Evolutionary conservation across 495 filamentous ascomycete genomes (phyloP).

Genomic region (Podospora appendiculata): DNA sequence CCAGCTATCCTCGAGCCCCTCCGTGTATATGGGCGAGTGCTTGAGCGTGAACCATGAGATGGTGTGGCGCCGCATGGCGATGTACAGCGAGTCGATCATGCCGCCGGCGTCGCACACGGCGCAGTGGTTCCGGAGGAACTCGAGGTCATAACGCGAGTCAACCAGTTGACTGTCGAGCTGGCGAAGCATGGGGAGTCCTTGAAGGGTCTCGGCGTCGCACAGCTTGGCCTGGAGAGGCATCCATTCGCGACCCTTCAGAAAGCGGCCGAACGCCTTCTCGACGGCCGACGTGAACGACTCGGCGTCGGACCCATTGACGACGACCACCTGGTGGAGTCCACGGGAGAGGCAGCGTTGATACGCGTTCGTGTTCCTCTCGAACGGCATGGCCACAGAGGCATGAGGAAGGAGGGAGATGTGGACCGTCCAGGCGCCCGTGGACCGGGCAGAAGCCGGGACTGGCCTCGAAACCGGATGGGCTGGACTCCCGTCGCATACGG

Average conservation of each 20-base stretch:
- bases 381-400: slow-evolving; percentile 44
- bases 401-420: slow-evolving; percentile 48
- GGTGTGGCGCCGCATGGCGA: slow-evolving; percentile 42
- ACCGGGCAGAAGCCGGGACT: slow-evolving; percentile 8
- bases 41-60: slow-evolving; percentile 40
- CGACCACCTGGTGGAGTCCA: slow-evolving; percentile 46
- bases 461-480: slow-evolving; percentile 4
- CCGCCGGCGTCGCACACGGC: slow-evolving; percentile 42
- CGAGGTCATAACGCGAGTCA: slow-evolving; percentile 31
- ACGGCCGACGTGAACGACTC: slow-evolving; percentile 40
- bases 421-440: slow-evolving; percentile 42
- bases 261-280: slow-evolving; percentile 37
- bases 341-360: slow-evolving; percentile 51
- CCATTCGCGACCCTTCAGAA: slow-evolving; percentile 42
- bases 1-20: slow-evolving; percentile 45
- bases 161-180: slow-evolving; percentile 34
- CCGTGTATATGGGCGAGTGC: slow-evolving; percentile 35
- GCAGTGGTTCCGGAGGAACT: slow-evolving; percentile 41
- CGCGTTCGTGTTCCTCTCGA: slow-evolving; percentile 50
- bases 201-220: slow-evolving; percentile 45
- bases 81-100: slow-evolving; percentile 47
- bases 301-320: slow-evolving; percentile 38
- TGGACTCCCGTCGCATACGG: slow-evolving; percentile 9
- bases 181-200: slow-evolving; percentile 49
- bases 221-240: slow-evolving; percentile 47